These are phyloP conservation scores for Hygrocybe coccinea DNA, from an alignment of 768 basidiomycete species.

Conservation along the genomic window DNA sequence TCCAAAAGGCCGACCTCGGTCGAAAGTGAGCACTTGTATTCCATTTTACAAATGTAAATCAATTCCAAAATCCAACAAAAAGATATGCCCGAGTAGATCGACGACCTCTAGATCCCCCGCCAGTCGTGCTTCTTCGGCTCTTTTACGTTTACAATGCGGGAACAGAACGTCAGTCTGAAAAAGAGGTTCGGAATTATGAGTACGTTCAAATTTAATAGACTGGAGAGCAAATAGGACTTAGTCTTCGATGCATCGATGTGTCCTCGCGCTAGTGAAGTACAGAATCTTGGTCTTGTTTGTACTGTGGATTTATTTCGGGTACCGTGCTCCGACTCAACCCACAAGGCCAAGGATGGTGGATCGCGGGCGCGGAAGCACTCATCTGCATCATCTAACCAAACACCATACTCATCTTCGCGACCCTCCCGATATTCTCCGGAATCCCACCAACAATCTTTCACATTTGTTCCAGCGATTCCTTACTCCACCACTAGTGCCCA, in stretches of 20 bases:
- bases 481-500: neutral
- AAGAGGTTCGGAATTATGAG: slow-evolving; percentile 47
- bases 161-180: slow-evolving; percentile 36
- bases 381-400: slow-evolving; percentile 1
- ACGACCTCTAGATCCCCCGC: slow-evolving; percentile 62
- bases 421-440: neutral
- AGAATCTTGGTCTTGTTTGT: slow-evolving; percentile 65
- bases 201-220: slow-evolving; percentile 19
- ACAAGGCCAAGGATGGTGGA: slow-evolving; percentile 1
- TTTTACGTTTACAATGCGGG: slow-evolving; percentile 44
- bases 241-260: neutral
- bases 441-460: slow-evolving; percentile 8
- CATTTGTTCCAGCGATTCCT: slow-evolving; percentile 1
- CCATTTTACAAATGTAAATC: neutral
- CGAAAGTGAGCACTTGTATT: slow-evolving; percentile 45
- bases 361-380: neutral
- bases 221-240: too few species aligned
- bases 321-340: slow-evolving; percentile 23
- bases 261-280: slow-evolving; percentile 45
- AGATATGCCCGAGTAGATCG: slow-evolving; percentile 62
- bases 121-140: slow-evolving; percentile 51
- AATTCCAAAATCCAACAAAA: slow-evolving; percentile 3
- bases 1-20: slow-evolving; percentile 64
- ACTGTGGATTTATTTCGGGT: slow-evolving; percentile 75
- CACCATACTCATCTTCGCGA: slow-evolving; percentile 1